A percentile compares a stretch with the other conserved stretches of the same genome.
These are phyloP conservation scores for Diaporthe humulicola DNA, from an alignment of 2,329 filamentous ascomycete species.

Conservation along the genomic window DNA sequence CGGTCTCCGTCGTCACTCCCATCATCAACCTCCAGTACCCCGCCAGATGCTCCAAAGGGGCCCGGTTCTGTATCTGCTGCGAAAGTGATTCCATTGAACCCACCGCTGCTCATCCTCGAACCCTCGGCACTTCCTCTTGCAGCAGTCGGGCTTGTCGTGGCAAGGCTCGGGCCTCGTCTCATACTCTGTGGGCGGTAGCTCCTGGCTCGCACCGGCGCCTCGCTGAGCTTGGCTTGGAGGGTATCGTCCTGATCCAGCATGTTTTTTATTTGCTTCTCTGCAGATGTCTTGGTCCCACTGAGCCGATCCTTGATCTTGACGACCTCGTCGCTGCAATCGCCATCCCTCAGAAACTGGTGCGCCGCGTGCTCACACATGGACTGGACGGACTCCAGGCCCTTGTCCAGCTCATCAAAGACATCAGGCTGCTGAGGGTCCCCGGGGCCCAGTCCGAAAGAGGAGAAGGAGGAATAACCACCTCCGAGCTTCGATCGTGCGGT, in stretches of 20 bases:
- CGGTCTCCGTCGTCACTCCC: constrained; percentile 52
- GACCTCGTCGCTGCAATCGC: constrained; percentile 85
- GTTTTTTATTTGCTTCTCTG: constrained; percentile 70
- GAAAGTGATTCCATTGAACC: constrained; percentile 4
- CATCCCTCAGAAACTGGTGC: constrained; percentile 89
- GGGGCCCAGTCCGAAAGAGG: constrained; percentile 42
- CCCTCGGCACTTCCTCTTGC: neutral
- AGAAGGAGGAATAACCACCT: constrained; percentile 30
- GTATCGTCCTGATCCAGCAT: constrained; percentile 66
- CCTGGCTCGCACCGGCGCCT: constrained; percentile 57
- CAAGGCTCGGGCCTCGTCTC: constrained; percentile 56
- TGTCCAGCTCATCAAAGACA: constrained; percentile 81
- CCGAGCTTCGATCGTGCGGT: constrained; percentile 39
- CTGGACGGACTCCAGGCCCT: constrained; percentile 83
- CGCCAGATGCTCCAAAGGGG: constrained; percentile 5
- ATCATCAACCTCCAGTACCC: constrained; percentile 57
- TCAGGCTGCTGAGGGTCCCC: constrained; percentile 54
- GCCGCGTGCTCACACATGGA: constrained; percentile 87
- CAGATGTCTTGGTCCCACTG: constrained; percentile 71
- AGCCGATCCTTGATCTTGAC: constrained; percentile 76
- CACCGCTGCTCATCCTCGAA: neutral
- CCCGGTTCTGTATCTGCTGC: constrained; percentile 31
- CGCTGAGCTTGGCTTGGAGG: constrained; percentile 50
- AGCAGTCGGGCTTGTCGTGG: constrained; percentile 44
- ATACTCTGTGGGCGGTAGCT: constrained; percentile 67